These are phyloP conservation scores for Fusarium nelsonii DNA, from an alignment of 2,329 filamentous ascomycete genomes.

Conservation along the genomic window DNA sequence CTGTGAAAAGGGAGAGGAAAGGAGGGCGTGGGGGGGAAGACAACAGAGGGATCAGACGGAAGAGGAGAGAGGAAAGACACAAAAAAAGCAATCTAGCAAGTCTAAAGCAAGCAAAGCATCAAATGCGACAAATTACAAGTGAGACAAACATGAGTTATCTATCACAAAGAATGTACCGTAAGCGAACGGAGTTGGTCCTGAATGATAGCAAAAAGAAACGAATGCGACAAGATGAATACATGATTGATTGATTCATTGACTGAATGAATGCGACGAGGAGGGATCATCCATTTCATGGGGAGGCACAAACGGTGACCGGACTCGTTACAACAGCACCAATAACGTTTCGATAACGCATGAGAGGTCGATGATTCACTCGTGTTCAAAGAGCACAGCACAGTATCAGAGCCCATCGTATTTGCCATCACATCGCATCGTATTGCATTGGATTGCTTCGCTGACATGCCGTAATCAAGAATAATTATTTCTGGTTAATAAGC, in stretches of 20 bases:
- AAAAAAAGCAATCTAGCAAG: constrained; percentile 3
- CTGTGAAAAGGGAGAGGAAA: constrained; percentile 3
- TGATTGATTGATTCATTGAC: not conserved
- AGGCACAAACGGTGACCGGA: constrained; percentile 8
- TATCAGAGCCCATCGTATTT: constrained; percentile 4
- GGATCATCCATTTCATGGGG: constrained; percentile 4
- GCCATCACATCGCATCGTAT: constrained; percentile 16
- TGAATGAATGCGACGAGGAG: constrained; percentile 10
- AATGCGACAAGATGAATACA: constrained; percentile 11
- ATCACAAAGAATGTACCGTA: constrained; percentile 5
- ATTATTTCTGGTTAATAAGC: constrained; percentile 18
- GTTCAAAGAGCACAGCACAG: constrained; percentile 3
- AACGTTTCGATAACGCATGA: constrained; percentile 8
- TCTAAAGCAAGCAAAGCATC: constrained; percentile 15
- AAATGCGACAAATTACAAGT: constrained; percentile 14
- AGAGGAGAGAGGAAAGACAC: constrained; percentile 37
- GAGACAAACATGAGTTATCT: constrained; percentile 20
- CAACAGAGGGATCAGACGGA: constrained; percentile 2
- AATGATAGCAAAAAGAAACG: constrained; percentile 22
- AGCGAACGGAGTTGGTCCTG: constrained; percentile 12
- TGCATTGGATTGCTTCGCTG: constrained; percentile 27
- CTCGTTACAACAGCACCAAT: constrained; percentile 35
- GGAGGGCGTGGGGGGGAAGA: constrained; percentile 24
- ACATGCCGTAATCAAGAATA: constrained; percentile 32
- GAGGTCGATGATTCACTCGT: constrained; percentile 33